Conservation (phyloP, 2,329 filamentous ascomycete species). For the Alternaria conjuncta region DNA sequence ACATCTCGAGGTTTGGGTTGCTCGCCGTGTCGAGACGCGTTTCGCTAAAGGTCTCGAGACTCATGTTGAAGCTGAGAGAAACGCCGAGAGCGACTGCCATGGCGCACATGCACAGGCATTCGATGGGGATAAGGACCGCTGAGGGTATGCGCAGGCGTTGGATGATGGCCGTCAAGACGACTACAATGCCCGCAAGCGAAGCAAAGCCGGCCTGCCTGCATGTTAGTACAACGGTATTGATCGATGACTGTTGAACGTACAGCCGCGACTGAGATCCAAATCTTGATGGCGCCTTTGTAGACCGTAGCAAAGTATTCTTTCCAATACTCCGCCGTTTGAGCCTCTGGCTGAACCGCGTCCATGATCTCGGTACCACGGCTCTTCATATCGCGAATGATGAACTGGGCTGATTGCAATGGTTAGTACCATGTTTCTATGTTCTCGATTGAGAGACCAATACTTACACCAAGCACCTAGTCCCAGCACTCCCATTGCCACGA, state of each 20-base stretch:
- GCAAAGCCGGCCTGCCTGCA: conserved; percentile 28
- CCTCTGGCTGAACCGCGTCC: conserved; percentile 10
- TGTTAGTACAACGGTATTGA: background rate
- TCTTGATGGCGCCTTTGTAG: conserved; percentile 17
- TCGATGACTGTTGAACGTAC: conserved; percentile 19
- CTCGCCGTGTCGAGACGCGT: conserved; percentile 16
- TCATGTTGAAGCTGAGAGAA: conserved; percentile 28
- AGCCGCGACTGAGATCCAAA: conserved; percentile 34
- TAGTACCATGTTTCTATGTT: background rate
- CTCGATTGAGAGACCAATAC: background rate
- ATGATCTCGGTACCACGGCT: conserved; percentile 25
- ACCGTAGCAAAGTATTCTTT: conserved; percentile 23
- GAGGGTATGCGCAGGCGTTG: conserved; percentile 25
- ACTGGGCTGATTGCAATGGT: conserved; percentile 12
- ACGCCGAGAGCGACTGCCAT: conserved; percentile 31
- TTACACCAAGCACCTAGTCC: conserved; percentile 36
- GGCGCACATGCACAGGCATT: conserved; percentile 30
- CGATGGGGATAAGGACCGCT: conserved; percentile 27
- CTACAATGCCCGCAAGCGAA: conserved; percentile 21
- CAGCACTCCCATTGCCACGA: conserved; percentile 28
- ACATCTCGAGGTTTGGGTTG: conserved; percentile 24
- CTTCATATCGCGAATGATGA: conserved; percentile 31
- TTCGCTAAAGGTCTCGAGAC: conserved; percentile 15
- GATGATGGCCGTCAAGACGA: conserved; percentile 24
- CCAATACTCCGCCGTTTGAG: conserved; percentile 24